Percentiles rank a stretch among this genome's conserved stretches.
phyloP scores from a whole-genome alignment of 495 filamentous ascomycete genomes.

The Penicillium mononematosum region DNA sequence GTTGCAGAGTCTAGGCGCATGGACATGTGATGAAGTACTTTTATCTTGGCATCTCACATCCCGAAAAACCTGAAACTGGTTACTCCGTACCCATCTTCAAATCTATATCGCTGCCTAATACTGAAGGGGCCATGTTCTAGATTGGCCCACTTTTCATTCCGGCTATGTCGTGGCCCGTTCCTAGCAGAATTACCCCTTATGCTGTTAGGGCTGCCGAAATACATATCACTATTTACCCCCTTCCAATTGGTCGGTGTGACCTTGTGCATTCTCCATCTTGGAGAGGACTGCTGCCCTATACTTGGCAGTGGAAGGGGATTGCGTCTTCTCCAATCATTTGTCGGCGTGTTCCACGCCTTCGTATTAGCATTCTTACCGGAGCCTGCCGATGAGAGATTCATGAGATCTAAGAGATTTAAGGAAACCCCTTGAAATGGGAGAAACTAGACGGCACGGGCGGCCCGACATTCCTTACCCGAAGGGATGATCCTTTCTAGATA shows the following conservation, averaged over 20 bases:
- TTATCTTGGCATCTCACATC: neutral
- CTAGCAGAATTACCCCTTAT: slow-evolving; percentile 16
- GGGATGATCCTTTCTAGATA: neutral
- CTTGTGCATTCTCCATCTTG: slow-evolving; percentile 3
- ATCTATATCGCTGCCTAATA: neutral
- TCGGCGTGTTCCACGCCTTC: slow-evolving; percentile 5
- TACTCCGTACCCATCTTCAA: neutral
- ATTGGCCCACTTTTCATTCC: slow-evolving; percentile 26
- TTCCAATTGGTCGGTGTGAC: neutral
- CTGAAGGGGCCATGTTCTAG: neutral
- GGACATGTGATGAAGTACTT: neutral
- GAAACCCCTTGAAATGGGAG: neutral
- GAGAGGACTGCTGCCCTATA: slow-evolving; percentile 1
- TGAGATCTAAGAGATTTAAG: neutral
- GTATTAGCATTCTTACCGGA: neutral
- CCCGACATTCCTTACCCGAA: neutral
- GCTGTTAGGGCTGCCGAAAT: slow-evolving; percentile 13
- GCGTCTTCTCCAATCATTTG: neutral
- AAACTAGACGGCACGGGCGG: neutral
- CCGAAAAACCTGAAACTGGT: neutral
- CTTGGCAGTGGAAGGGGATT: slow-evolving; percentile 6
- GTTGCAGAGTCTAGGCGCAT: neutral
- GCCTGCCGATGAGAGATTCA: neutral
- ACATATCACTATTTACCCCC: neutral
- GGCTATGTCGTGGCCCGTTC: slow-evolving; percentile 20